Evolutionary conservation across 345 rosid genomes (phyloP).

Genomic region (Arabidopsis suecica): DNA sequence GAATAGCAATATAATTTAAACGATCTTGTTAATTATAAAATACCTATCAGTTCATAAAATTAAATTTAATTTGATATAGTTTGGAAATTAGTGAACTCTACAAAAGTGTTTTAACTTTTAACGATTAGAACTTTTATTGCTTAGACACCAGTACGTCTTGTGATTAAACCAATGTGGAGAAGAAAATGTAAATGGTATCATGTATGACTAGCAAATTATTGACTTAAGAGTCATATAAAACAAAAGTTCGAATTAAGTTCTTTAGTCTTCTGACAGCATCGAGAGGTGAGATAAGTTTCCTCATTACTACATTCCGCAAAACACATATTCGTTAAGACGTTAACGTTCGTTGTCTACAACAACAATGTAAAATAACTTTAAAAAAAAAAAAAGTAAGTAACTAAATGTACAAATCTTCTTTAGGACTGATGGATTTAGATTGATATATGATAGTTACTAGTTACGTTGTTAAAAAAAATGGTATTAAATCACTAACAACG

Average conservation of each 20-base stretch:
- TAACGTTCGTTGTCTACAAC: not conserved
- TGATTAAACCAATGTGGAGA: not conserved
- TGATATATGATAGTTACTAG: no score
- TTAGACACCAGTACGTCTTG: not conserved
- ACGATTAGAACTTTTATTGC: not conserved
- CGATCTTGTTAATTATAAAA: not conserved
- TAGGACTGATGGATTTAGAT: not conserved
- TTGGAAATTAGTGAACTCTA: not conserved
- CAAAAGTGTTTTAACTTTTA: not conserved
- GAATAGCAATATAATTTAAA: not conserved
- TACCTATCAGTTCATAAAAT: not conserved
- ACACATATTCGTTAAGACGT: not conserved
- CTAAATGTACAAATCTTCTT: not conserved
- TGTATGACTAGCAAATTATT: not conserved
- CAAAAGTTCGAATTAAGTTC: not conserved
- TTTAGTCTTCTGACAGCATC: slow-evolving; percentile 32
- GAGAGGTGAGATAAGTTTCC: slow-evolving; percentile 31
- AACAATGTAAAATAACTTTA: not conserved
- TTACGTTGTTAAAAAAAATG: not conserved
- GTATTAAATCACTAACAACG: not conserved
- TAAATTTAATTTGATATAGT: not conserved
- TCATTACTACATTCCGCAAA: slow-evolving; percentile 32
- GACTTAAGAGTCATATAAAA: not conserved
- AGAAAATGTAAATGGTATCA: not conserved
- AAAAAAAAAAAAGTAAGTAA: no score